Evolutionary conservation across 805 yeast genomes (phyloP).

Genomic region (Yamadazyma olivae): DNA sequence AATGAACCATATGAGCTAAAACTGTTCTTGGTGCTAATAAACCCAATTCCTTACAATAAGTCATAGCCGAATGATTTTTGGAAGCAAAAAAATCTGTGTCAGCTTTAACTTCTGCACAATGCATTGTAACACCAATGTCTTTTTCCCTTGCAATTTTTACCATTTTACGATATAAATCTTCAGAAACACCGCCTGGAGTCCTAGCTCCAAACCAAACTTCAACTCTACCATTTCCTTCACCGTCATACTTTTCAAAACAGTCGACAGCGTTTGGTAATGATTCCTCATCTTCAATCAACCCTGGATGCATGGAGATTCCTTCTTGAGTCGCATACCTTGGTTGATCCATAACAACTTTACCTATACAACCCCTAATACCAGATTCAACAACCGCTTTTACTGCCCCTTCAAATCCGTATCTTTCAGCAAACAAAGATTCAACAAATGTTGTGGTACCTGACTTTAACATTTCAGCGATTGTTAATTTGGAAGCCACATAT

Average conservation of each 20-base stretch:
- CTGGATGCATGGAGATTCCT: conserved; percentile 8
- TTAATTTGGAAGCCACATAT: conserved; percentile 9
- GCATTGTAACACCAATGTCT: conserved; percentile 8
- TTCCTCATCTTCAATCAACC: conserved; percentile 6
- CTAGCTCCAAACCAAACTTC: conserved; percentile 10
- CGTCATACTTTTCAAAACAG: conserved; percentile 5
- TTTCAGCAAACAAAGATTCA: conserved; percentile 9
- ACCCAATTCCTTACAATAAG: conserved; percentile 8
- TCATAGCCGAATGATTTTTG: conserved; percentile 8
- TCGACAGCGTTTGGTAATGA: conserved; percentile 4
- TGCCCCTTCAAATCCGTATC: conserved; percentile 10
- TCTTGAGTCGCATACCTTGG: conserved; percentile 9
- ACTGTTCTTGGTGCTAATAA: conserved; percentile 7
- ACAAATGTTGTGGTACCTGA: conserved; percentile 9
- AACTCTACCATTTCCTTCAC: conserved; percentile 5
- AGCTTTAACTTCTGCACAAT: conserved; percentile 8
- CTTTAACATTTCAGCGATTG: conserved; percentile 9
- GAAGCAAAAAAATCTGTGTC: conserved; percentile 7
- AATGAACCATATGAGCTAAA: conserved; percentile 8
- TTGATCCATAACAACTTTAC: conserved; percentile 8
- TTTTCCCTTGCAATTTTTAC: conserved; percentile 3
- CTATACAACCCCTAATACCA: conserved; percentile 8
- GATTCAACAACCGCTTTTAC: conserved; percentile 9
- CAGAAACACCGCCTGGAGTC: conserved; percentile 10
- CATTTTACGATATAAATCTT: conserved; percentile 8